Evolutionary conservation across 768 basidiomycete genomes (phyloP).

Genomic region (Rhodocollybia butyracea): DNA sequence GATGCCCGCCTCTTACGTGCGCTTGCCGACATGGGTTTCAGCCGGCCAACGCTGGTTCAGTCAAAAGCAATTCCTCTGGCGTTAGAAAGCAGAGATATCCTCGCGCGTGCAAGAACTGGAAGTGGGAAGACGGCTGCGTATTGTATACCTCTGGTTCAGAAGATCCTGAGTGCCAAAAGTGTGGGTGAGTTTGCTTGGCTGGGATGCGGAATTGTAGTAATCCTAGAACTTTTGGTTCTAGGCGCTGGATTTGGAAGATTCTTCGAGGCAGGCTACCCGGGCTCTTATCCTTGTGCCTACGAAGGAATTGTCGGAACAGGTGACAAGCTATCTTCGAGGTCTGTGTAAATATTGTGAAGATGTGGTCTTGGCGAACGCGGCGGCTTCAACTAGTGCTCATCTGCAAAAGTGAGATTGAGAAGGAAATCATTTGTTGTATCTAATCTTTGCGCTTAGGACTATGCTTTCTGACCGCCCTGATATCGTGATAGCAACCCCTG

Average conservation of each 20-base stretch:
- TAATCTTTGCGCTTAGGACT: constrained; percentile 20
- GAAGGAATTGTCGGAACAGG: constrained; percentile 90
- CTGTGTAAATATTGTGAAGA: constrained; percentile 80
- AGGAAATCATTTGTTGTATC: background rate
- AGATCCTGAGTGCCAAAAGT: constrained; percentile 75
- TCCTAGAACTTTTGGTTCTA: constrained; percentile 12
- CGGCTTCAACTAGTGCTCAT: constrained; percentile 66
- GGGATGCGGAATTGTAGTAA: background rate
- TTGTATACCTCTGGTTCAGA: constrained; percentile 87
- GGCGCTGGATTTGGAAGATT: constrained; percentile 37
- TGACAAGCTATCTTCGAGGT: constrained; percentile 60
- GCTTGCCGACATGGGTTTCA: constrained; percentile 86
- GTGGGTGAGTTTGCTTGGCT: constrained; percentile 44
- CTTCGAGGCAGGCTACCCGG: constrained; percentile 56
- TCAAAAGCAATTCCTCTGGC: constrained; percentile 90
- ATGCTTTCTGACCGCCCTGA: constrained; percentile 67
- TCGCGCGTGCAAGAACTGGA: constrained; percentile 92
- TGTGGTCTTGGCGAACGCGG: constrained; percentile 70
- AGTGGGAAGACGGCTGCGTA: constrained; percentile 98
- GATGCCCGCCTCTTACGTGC: constrained; percentile 85
- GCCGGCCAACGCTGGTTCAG: constrained; percentile 90
- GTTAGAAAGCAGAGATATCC: constrained; percentile 83
- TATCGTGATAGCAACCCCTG: constrained; percentile 77
- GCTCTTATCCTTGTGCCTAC: constrained; percentile 86
- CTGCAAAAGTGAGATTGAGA: constrained; percentile 57